Base-by-base conservation (phyloP, 169 alveolate genomes). In the Eimeria brunetti region DNA sequence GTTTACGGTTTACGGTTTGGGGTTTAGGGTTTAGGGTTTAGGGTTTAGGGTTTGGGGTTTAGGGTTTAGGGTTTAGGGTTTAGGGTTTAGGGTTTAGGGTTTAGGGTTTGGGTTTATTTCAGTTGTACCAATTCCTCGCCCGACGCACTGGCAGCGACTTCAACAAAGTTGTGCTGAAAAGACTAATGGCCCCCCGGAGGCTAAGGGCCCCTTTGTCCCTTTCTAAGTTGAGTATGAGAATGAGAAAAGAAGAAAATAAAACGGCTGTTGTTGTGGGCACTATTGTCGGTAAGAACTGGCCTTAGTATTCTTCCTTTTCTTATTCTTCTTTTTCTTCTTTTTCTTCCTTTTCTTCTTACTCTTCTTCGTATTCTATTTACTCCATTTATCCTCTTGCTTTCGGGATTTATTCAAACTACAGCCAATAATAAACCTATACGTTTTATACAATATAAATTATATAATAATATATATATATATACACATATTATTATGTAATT, bases 241-340 rank as follows among this genome's bases (percentile, higher is more conserved):
- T 98, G 99, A 76, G 94, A 85, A 98, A 97, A 89, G 97, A 97
- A 96, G 98, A 97, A 78, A 99, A 98, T 88, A 97, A 98, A 96
- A 97, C 99, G 88, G 99, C 99, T 14, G 99, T 99, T 41, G 98
- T 99, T 75, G 99, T 99, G 80, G 99, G 99, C 83, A 98, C 99
- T 58, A 98, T 99, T 96, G 99, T 99, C 53, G 98, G 99, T 98
- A 91, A 36, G 97, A 99, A 60, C 97, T 96, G 94, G 99, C 99
- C 53, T n/a, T n/a, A n/a, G n/a, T n/a, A n/a, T n/a, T n/a, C n/a
- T n/a, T n/a, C n/a, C n/a, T n/a, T n/a, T n/a, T n/a, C n/a, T n/a
- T n/a, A 99, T 99, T n/a, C n/a, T n/a, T n/a, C n/a, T n/a, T n/a
- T n/a, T n/a, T n/a, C n/a, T n/a, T n/a, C n/a, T n/a, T n/a, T n/a